Evolutionary conservation across 306 rosid species (phyloP), one percentile per base, ranked within the genome.

Genomic region (Mucuna pruriens): DNA sequence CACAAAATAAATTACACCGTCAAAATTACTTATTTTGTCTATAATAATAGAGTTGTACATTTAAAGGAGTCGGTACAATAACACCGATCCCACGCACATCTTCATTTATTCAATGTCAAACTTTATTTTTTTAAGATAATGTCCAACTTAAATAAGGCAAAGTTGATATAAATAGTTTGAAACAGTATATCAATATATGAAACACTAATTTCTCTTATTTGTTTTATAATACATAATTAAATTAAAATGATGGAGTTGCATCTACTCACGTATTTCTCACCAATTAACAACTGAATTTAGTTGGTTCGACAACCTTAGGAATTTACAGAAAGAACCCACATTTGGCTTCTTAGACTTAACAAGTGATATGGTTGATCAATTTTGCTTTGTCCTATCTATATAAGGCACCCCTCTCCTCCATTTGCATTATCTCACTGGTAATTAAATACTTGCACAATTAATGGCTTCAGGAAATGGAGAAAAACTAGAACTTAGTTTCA

Each of bases 271-370:
- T 16, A 68, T 49, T 83, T 88, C 92, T 78, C n/a, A 88, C 88
- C 93, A 40, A 86, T 89, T 69, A 71, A 26, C 54, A 84, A 86
- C 83, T 74, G 52, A 65, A 76, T 76, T 48, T 17, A 70, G 71
- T 85, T 84, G 61, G 98, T 88, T 83, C 80, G 84, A 87, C 95
- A 89, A 83, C 86, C 91, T 72, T 39, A 63, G 54, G 87, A 92
- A 80, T 66, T 74, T n/a, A 17, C 48, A 60, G 33, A 74, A 13
- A 76, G 33, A 60, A 45, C 33, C 51, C n/a, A 10, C 20, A 51
- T 63, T 83, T 89, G 17, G 23, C 92, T 85, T 85, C 80, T 81
- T 79, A 49, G 83, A 82, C 90, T 89, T 38, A 54, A 62, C 90
- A 57, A 84, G 22, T 58, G 13, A 48, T 46, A 29, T 58, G 72